These are phyloP conservation scores for Thelonectria rubi DNA, from an alignment of 2,329 filamentous ascomycete genomes.

Conservation along the genomic window DNA sequence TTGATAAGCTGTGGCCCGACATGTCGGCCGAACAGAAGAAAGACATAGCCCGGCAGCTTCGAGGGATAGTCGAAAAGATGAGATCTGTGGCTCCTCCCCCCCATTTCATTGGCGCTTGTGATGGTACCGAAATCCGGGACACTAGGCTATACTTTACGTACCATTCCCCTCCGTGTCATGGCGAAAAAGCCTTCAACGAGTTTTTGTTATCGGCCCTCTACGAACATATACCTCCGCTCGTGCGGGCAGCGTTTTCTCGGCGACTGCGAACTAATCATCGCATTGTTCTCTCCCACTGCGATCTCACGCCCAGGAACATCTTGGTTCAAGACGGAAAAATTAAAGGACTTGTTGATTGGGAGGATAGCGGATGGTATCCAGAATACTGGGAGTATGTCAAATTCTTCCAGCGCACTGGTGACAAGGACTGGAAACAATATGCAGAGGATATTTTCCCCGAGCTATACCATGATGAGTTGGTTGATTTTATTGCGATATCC, in stretches of 20 bases:
- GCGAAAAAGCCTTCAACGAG: constrained; percentile 40
- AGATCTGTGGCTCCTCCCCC: constrained; percentile 34
- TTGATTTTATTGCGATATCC: constrained; percentile 37
- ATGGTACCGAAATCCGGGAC: constrained; percentile 41
- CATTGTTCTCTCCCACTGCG: constrained; percentile 60
- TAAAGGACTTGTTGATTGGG: constrained; percentile 58
- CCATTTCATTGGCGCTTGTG: constrained; percentile 39
- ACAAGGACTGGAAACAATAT: constrained; percentile 34
- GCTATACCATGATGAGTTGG: constrained; percentile 39
- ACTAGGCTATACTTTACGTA: constrained; percentile 34
- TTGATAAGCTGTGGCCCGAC: constrained; percentile 40
- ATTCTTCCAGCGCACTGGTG: constrained; percentile 40
- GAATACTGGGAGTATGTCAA: constrained; percentile 52
- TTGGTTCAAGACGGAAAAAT: constrained; percentile 50
- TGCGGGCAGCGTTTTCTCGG: constrained; percentile 36
- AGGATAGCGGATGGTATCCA: constrained; percentile 57
- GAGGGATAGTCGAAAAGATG: constrained; percentile 39
- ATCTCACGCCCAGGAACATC: constrained; percentile 58
- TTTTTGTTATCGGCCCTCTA: constrained; percentile 35
- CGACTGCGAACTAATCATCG: constrained; percentile 41
- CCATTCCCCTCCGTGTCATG: constrained; percentile 32
- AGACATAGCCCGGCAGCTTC: constrained; percentile 38
- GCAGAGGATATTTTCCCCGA: constrained; percentile 39
- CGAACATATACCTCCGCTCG: constrained; percentile 24
- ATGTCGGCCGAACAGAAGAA: constrained; percentile 34